Evolutionary conservation across 371 early-diverging fungal genomes (phyloP).

Genomic region (Lichtheimia corymbifera): DNA sequence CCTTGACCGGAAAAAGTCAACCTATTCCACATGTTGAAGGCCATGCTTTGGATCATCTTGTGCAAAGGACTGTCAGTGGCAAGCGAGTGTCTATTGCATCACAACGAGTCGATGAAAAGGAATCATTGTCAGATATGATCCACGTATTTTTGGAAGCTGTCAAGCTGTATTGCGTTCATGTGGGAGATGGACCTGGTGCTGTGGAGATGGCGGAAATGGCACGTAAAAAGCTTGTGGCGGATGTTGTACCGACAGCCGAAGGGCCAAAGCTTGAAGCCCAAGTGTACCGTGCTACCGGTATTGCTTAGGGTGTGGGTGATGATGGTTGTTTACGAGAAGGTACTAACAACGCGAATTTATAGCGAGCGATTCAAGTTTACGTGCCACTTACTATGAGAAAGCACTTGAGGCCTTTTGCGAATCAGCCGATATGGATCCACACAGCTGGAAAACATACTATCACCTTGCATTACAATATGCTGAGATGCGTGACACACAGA

Average conservation of each 20-base stretch:
- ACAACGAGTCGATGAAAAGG: slow-evolving; percentile 7
- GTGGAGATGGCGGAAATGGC: slow-evolving; percentile 30
- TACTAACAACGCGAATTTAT: background rate
- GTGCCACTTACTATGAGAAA: slow-evolving; percentile 60
- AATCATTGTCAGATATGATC: slow-evolving; percentile 25
- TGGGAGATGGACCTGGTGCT: slow-evolving; percentile 37
- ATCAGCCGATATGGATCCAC: slow-evolving; percentile 51
- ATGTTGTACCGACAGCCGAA: background rate
- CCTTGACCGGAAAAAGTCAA: slow-evolving; percentile 1
- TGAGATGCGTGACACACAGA: slow-evolving; percentile 67
- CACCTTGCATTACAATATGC: slow-evolving; percentile 78
- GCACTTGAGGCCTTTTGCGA: slow-evolving; percentile 61
- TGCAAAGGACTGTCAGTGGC: slow-evolving; percentile 26
- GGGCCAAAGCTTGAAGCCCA: slow-evolving; percentile 28
- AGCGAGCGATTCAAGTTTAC: slow-evolving; percentile 53
- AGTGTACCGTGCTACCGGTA: slow-evolving; percentile 59
- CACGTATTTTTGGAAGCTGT: slow-evolving; percentile 45
- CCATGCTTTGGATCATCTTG: slow-evolving; percentile 8
- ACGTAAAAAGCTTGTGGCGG: slow-evolving; percentile 1
- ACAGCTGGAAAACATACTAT: slow-evolving; percentile 63
- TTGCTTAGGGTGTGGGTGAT: slow-evolving; percentile 45
- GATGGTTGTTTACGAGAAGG: background rate
- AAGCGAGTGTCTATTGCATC: slow-evolving; percentile 55
- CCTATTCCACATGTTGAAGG: slow-evolving; percentile 12
- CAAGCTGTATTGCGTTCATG: slow-evolving; percentile 37